Conservation (phyloP, 345 rosid species). For the Hibiscus syriacus region DNA sequence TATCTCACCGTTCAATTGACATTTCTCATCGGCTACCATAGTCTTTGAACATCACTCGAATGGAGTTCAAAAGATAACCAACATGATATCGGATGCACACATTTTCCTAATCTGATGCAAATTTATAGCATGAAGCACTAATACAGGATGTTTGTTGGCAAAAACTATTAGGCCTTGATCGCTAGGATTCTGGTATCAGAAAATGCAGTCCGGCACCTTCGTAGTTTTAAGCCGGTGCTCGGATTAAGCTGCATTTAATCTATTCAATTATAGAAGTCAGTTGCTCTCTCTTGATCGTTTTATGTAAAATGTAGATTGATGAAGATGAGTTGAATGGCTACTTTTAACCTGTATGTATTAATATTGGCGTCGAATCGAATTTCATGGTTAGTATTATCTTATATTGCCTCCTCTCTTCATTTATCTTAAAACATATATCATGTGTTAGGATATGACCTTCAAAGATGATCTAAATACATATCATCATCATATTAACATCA, state of each 20-base stretch:
- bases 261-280: background rate
- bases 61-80: background rate
- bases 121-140: slow-evolving; percentile 6
- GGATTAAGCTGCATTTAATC: background rate
- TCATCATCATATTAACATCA: no score
- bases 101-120: slow-evolving; percentile 12
- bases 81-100: background rate
- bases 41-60: background rate
- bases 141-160: slow-evolving; percentile 8
- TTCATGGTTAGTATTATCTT: no score
- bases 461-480: no score
- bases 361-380: no score
- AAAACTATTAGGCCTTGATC: slow-evolving; percentile 9
- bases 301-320: background rate
- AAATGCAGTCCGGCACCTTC: slow-evolving; percentile 16
- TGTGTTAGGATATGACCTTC: no score
- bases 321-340: background rate
- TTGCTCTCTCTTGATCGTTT: slow-evolving; percentile 5
- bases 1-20: slow-evolving; percentile 23
- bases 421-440: no score
- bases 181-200: background rate
- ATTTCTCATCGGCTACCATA: background rate
- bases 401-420: no score
- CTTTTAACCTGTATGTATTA: no score
- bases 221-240: slow-evolving; percentile 8